Evolutionary conservation across 2,329 filamentous ascomycete genomes (phyloP).

Genomic region (Monosporascus cannonballus): DNA sequence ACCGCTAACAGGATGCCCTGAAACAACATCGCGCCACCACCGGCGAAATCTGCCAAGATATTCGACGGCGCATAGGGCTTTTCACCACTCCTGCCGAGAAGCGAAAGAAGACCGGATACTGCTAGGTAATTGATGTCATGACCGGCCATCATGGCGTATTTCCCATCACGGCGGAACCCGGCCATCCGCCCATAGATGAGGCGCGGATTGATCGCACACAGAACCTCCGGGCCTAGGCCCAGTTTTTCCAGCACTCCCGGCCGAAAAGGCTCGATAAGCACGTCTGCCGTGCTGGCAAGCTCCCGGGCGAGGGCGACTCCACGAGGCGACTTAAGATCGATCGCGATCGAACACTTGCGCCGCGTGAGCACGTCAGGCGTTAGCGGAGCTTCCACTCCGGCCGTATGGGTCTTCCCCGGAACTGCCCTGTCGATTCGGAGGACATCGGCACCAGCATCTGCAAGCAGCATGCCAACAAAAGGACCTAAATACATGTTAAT

Average conservation of each 20-base stretch:
- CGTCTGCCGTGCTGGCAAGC: slow-evolving; percentile 59
- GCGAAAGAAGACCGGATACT: slow-evolving; percentile 69
- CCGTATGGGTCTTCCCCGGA: slow-evolving; percentile 33
- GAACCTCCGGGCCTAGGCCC: slow-evolving; percentile 64
- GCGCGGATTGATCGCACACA: slow-evolving; percentile 63
- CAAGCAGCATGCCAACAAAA: slow-evolving; percentile 81
- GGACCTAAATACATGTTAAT: slow-evolving; percentile 51
- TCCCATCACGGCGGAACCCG: slow-evolving; percentile 81
- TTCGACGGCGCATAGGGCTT: slow-evolving; percentile 77
- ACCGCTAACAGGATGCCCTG: slow-evolving; percentile 78
- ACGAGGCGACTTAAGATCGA: slow-evolving; percentile 66
- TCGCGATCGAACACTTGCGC: slow-evolving; percentile 71
- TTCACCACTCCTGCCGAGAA: slow-evolving; percentile 65
- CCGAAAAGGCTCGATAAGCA: slow-evolving; percentile 89
- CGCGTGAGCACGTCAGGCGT: slow-evolving; percentile 70
- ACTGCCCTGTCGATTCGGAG: slow-evolving; percentile 73
- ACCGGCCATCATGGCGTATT: slow-evolving; percentile 81
- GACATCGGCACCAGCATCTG: slow-evolving; percentile 83
- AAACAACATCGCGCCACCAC: slow-evolving; percentile 77
- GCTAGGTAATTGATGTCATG: slow-evolving; percentile 97
- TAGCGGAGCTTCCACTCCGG: slow-evolving; percentile 28
- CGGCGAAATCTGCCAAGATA: slow-evolving; percentile 84
- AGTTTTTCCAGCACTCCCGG: slow-evolving; percentile 85
- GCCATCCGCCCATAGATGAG: slow-evolving; percentile 83
- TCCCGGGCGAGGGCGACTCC: slow-evolving; percentile 62